Percentiles rank a stretch among this genome's conserved stretches.
phyloP scores from a whole-genome alignment of 2,329 filamentous ascomycete species.

The Penicillium sp. region DNA sequence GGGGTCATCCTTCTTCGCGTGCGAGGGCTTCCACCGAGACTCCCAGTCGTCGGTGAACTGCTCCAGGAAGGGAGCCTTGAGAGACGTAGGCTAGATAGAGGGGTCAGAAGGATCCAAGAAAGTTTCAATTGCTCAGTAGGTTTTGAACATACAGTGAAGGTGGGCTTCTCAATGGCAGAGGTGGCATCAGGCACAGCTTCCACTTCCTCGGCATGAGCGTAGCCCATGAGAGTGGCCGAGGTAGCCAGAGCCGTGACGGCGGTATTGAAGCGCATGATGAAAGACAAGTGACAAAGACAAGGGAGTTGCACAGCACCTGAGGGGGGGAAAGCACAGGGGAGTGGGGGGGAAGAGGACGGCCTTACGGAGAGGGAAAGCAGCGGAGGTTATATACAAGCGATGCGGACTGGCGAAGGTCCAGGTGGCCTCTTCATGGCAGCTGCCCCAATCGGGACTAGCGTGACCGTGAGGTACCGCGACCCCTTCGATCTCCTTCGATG shows the following conservation, averaged over 20 bases:
- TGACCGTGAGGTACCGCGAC: conserved; percentile 15
- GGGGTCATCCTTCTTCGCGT: conserved; percentile 93
- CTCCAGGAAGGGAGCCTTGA: conserved; percentile 95
- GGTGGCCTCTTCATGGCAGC: conserved; percentile 48
- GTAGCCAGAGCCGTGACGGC: conserved; percentile 71
- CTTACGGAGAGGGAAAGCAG: conserved; percentile 26
- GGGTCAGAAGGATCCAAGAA: conserved; percentile 8
- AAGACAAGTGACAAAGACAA: conserved; percentile 15
- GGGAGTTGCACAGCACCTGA: conserved; percentile 28
- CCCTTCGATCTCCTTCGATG: conserved; percentile 20
- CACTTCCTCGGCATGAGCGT: conserved; percentile 70
- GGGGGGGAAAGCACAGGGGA: conserved; percentile 18
- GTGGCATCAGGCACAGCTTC: conserved; percentile 61
- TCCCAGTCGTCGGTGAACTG: conserved; percentile 99
- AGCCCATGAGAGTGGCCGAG: conserved; percentile 67
- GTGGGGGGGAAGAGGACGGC: conserved; percentile 20
- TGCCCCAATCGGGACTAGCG: conserved; percentile 32
- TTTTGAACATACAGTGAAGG: conserved; percentile 76
- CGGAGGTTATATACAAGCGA: conserved; percentile 39
- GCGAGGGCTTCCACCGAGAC: conserved; percentile 86
- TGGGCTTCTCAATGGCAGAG: conserved; percentile 69
- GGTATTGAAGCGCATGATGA: conserved; percentile 81
- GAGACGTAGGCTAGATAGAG: conserved; percentile 69
- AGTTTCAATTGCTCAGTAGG: not conserved
- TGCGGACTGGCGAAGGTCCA: conserved; percentile 34